These are phyloP conservation scores for Saccharomycopsis hybrid DNA, from an alignment of 1,139 yeast genomes.

Conservation along the genomic window DNA sequence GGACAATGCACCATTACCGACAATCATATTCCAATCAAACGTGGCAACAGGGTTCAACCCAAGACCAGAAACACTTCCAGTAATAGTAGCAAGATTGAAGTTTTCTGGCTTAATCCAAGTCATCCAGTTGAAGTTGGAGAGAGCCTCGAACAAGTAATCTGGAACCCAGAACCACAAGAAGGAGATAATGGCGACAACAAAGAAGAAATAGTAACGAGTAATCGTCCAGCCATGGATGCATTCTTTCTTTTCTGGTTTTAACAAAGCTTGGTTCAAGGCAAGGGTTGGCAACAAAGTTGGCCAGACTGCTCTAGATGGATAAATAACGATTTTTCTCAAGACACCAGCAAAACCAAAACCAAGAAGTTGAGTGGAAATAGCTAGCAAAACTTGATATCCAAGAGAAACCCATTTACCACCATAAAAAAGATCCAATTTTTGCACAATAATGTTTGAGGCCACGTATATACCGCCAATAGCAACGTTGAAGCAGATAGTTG, in stretches of 20 bases:
- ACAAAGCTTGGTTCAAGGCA: constrained; percentile 48
- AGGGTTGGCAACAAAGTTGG: constrained; percentile 48
- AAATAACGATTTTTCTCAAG: constrained; percentile 47
- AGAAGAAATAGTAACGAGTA: constrained; percentile 40
- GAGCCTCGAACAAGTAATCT: constrained; percentile 41
- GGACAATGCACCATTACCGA: constrained; percentile 29
- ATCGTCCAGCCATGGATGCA: constrained; percentile 47
- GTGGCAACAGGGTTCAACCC: constrained; percentile 50
- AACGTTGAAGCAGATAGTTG: constrained; percentile 41
- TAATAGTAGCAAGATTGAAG: constrained; percentile 45
- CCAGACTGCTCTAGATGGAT: constrained; percentile 52
- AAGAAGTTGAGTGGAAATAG: constrained; percentile 47
- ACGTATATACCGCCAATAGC: constrained; percentile 39
- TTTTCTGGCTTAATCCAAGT: constrained; percentile 57
- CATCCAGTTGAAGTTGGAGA: constrained; percentile 55
- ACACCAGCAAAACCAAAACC: constrained; percentile 63
- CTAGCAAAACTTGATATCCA: constrained; percentile 46
- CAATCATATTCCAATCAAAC: constrained; percentile 44
- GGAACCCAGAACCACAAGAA: constrained; percentile 56
- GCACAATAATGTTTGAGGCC: constrained; percentile 38
- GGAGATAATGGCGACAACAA: constrained; percentile 31
- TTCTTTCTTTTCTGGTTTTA: constrained; percentile 36
- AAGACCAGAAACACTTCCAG: constrained; percentile 45
- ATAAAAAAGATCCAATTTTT: constrained; percentile 36
- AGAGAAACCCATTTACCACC: constrained; percentile 37